phyloP scores from a whole-genome alignment of 2,329 filamentous ascomycete genomes.

The Xylaria sp. region DNA sequence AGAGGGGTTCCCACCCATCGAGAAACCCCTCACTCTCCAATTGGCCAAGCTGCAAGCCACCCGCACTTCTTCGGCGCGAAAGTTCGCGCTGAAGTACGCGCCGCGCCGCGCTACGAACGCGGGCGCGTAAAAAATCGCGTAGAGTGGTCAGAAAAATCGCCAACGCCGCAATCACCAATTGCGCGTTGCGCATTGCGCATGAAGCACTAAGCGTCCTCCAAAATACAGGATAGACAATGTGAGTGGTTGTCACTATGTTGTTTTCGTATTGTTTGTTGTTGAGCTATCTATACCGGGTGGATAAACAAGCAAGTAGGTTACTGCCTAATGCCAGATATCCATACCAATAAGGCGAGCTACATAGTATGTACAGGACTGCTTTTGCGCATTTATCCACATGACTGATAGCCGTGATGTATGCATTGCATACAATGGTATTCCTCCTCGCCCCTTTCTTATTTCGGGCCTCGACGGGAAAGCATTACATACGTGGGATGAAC shows the following conservation, averaged over 20 bases:
- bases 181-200: not conserved
- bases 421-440: conserved; percentile 9
- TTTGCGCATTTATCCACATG: not conserved
- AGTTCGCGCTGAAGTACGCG: conserved; percentile 27
- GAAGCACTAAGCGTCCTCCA: not conserved
- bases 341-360: conserved; percentile 10
- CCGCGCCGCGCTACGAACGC: conserved; percentile 11
- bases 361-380: not conserved
- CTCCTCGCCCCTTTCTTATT: conserved; percentile 1
- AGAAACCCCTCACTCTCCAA: not conserved
- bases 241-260: conserved; percentile 1
- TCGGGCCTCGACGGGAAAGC: conserved; percentile 4
- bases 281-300: conserved; percentile 21
- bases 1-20: conserved; percentile 21
- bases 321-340: conserved; percentile 18
- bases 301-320: not conserved
- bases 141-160: conserved; percentile 21
- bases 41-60: conserved; percentile 13
- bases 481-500: conserved; percentile 32
- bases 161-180: not conserved
- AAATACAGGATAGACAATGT: not conserved
- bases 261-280: conserved; percentile 23
- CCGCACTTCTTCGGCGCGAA: conserved; percentile 19
- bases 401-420: not conserved
- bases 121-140: conserved; percentile 26